Evolutionary conservation across 257 asterid species (phyloP).

Genomic region (Eustoma russellianum): DNA sequence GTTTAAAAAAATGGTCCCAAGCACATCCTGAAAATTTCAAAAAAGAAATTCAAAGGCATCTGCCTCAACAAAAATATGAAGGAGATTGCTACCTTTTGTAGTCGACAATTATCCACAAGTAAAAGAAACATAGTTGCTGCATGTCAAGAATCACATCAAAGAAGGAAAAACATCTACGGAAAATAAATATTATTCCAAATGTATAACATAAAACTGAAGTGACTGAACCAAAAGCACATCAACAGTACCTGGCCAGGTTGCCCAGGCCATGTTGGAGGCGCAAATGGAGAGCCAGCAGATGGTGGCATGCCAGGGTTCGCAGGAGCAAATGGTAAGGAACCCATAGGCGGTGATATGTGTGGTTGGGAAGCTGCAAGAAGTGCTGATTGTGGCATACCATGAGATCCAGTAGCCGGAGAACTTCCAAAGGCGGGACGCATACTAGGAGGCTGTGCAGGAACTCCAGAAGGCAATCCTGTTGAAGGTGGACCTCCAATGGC

Average conservation of each 20-base stretch:
- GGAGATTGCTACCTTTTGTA: too few relatives aligned
- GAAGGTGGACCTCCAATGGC: constrained; percentile 56
- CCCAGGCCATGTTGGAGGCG: constrained; percentile 69
- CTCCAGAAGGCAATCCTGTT: constrained; percentile 30
- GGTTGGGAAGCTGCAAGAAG: constrained; percentile 52
- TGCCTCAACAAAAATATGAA: too few relatives aligned
- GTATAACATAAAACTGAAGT: neutral
- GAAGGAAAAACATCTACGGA: neutral
- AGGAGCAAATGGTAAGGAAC: constrained; percentile 56
- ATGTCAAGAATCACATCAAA: neutral
- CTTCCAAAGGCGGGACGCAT: constrained; percentile 69
- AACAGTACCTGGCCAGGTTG: constrained; percentile 68
- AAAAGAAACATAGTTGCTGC: neutral
- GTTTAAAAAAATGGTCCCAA: too few relatives aligned
- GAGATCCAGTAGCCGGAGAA: constrained; percentile 50
- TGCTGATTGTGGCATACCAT: constrained; percentile 52
- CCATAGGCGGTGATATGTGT: constrained; percentile 54
- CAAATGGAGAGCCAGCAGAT: constrained; percentile 60
- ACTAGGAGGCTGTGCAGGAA: constrained; percentile 45
- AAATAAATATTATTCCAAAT: neutral
- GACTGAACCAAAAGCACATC: neutral
- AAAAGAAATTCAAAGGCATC: too few relatives aligned
- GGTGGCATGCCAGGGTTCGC: constrained; percentile 46
- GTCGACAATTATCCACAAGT: too few relatives aligned
- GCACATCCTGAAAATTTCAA: too few relatives aligned